A percentile compares a stretch with the other conserved stretches of the same genome.
Conservation (phyloP, 805 yeast species). For the Metschnikowia continentalis region DNA sequence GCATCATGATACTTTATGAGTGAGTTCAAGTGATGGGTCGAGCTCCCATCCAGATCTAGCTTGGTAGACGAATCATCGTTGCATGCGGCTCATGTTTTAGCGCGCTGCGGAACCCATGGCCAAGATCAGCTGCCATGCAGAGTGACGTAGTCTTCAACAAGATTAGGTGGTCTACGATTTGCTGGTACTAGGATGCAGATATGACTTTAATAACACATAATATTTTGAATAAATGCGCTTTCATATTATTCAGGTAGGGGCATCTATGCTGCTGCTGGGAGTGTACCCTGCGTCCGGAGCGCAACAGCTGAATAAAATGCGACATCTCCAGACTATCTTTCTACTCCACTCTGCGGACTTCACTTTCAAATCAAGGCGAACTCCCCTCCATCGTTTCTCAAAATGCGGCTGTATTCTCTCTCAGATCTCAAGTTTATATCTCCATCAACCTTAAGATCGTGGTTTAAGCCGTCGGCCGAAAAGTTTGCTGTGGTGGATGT, state of each 20-base stretch:
- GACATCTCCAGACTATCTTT: background rate
- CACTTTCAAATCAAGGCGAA: background rate
- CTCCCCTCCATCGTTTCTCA: background rate
- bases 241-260: background rate
- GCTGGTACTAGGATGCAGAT: background rate
- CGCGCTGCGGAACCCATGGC: background rate
- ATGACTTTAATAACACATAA: background rate
- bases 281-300: background rate
- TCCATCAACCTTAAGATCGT: slow-evolving; percentile 40
- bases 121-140: background rate
- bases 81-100: background rate
- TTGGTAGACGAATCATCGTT: background rate
- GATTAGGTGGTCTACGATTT: background rate
- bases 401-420: slow-evolving; percentile 14
- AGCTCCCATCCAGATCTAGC: too few species aligned
- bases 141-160: background rate
- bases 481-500: slow-evolving; percentile 69
- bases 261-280: background rate
- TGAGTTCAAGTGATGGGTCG: too few species aligned
- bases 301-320: background rate
- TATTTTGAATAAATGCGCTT: background rate
- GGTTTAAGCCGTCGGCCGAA: slow-evolving; percentile 42
- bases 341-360: background rate
- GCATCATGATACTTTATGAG: too few species aligned
- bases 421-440: slow-evolving; percentile 46